These are phyloP conservation scores for Clitoria ternatea DNA, from an alignment of 306 rosid genomes.

Conservation along the genomic window DNA sequence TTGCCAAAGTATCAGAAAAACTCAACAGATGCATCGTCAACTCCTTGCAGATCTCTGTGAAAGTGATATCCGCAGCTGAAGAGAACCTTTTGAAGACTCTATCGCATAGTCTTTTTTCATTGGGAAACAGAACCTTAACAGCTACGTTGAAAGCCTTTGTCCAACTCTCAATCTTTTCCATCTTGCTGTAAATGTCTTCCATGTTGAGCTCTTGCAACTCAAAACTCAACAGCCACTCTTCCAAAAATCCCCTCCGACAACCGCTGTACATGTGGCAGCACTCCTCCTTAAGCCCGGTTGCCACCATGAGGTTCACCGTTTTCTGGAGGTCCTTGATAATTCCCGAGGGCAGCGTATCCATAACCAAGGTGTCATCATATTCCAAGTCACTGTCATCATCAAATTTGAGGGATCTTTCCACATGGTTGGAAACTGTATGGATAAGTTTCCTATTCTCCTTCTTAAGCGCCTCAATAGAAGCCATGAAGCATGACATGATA, in stretches of 20 bases:
- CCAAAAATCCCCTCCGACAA: slow-evolving; percentile 61
- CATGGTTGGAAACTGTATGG: background rate
- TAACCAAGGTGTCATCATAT: slow-evolving; percentile 40
- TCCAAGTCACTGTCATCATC: background rate
- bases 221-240: slow-evolving; percentile 49
- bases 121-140: slow-evolving; percentile 58
- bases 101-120: slow-evolving; percentile 58
- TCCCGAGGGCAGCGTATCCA: slow-evolving; percentile 55
- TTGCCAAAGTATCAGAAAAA: slow-evolving; percentile 45
- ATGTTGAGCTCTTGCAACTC: slow-evolving; percentile 56
- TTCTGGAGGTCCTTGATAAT: slow-evolving; percentile 55
- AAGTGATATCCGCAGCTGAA: slow-evolving; percentile 47
- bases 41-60: slow-evolving; percentile 59
- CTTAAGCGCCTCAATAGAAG: background rate
- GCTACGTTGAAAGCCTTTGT: slow-evolving; percentile 49
- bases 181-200: slow-evolving; percentile 49
- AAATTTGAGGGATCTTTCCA: background rate
- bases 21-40: slow-evolving; percentile 51
- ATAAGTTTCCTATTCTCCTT: background rate
- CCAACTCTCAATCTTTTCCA: slow-evolving; percentile 21
- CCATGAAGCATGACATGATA: background rate
- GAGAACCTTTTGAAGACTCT: slow-evolving; percentile 52
- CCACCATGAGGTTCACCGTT: slow-evolving; percentile 52
- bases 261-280: slow-evolving; percentile 51
- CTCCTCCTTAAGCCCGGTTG: slow-evolving; percentile 58